Percentiles rank a stretch among this genome's conserved stretches.
Conservation (phyloP, 768 basidiomycete species). For the Lanmaoa pseudosensibilis region DNA sequence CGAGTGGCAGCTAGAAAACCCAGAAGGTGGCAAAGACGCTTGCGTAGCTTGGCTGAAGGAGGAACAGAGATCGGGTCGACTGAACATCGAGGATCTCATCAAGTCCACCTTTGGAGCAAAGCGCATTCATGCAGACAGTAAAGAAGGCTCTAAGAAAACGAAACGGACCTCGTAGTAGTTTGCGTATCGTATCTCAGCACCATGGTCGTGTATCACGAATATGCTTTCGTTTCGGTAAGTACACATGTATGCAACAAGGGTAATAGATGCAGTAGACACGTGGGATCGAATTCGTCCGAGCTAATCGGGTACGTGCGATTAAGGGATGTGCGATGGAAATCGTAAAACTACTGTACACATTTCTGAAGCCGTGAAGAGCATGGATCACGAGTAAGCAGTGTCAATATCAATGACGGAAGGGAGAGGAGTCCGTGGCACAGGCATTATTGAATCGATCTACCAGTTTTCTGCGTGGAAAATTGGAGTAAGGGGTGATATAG, state of each 20-base stretch:
- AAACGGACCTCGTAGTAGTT: conserved; percentile 24
- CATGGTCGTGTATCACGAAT: not conserved
- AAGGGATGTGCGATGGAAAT: not conserved
- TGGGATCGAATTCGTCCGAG: conserved; percentile 7
- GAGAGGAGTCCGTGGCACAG: not conserved
- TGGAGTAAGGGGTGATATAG: conserved; percentile 26
- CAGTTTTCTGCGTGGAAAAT: conserved; percentile 9
- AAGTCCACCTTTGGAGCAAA: conserved; percentile 24
- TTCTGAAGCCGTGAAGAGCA: not conserved
- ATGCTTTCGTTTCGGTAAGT: conserved; percentile 1
- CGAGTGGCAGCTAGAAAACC: conserved; percentile 85
- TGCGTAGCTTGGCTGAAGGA: conserved; percentile 68
- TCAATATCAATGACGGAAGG: not conserved
- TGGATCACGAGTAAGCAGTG: not conserved
- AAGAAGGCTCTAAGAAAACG: conserved; percentile 30
- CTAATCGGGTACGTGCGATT: conserved; percentile 6
- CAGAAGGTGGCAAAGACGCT: conserved; percentile 60
- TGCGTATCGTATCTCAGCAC: not conserved
- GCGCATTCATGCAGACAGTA: conserved; percentile 21
- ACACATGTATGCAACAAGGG: not conserved
- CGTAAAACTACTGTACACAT: conserved; percentile 1
- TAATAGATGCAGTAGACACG: conserved; percentile 26
- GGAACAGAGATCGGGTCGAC: conserved; percentile 49
- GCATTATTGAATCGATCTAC: conserved; percentile 7
- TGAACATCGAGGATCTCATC: conserved; percentile 35